These are phyloP conservation scores for grape (Vitis vinifera) DNA, from an alignment of 164 flowering plant species.

Conservation along the genomic window ASM3070453v1 NC_081817.1:629501-630000, in stretches of 20 bases:
- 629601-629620: conserved; percentile 35
- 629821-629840: not conserved
- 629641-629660: not conserved
- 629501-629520: no score
- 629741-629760: not conserved
- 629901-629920: not conserved
- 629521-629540: no score
- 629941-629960: not conserved
- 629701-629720: not conserved
- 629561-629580: conserved; percentile 11
- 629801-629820: no score
- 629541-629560: no score
- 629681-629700: not conserved
- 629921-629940: not conserved
- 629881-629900: not conserved
- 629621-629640: conserved; percentile 39
- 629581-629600: conserved; percentile 36
- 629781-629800: not conserved
- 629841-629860: not conserved
- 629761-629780: not conserved
- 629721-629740: not conserved
- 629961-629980: no score
- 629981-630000: no score
- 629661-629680: not conserved
- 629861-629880: not conserved